Percentiles rank a stretch among this genome's conserved stretches.
Conservation (phyloP, 139 green algal species). For the Chlorella sp. region DNA sequence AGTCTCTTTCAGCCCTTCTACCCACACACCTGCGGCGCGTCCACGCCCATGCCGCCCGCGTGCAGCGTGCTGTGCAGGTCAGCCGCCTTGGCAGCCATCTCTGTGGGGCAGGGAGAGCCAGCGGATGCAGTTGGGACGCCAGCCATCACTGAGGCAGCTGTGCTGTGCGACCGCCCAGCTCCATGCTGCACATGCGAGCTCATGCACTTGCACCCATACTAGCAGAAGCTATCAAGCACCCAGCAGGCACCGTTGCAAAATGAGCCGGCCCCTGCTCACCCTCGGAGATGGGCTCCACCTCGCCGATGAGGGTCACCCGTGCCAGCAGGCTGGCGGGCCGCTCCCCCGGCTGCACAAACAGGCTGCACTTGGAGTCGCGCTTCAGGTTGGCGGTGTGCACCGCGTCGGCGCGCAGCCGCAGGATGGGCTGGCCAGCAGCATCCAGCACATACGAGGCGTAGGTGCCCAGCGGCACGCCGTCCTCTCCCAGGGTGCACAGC, state of each 20-base stretch:
- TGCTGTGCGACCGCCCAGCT: background rate
- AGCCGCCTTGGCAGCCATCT: slow-evolving; percentile 40
- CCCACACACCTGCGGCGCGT: slow-evolving; percentile 34
- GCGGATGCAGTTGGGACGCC: too few species aligned
- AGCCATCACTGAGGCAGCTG: background rate
- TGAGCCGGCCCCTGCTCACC: too few species aligned
- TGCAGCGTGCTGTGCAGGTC: slow-evolving; percentile 48
- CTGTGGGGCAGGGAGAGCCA: background rate
- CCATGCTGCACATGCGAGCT: background rate
- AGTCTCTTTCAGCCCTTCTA: too few species aligned
- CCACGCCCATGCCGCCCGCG: slow-evolving; percentile 43
- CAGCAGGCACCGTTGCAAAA: too few species aligned
- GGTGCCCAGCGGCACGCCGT: slow-evolving; percentile 77
- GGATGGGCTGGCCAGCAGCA: slow-evolving; percentile 66
- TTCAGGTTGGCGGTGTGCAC: slow-evolving; percentile 81
- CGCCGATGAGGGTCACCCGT: slow-evolving; percentile 77
- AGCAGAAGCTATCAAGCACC: too few species aligned
- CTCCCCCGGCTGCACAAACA: slow-evolving; percentile 83
- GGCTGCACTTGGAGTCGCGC: slow-evolving; percentile 61
- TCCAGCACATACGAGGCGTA: slow-evolving; percentile 82
- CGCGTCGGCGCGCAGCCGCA: slow-evolving; percentile 69
- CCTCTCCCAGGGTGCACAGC: slow-evolving; percentile 67
- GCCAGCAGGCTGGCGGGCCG: slow-evolving; percentile 77
- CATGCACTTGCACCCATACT: background rate
- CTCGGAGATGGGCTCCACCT: slow-evolving; percentile 43